Evolutionary conservation across 805 yeast genomes (phyloP), one percentile per base, ranked within the genome.

Genomic region (Martiniozyma abietophila): DNA sequence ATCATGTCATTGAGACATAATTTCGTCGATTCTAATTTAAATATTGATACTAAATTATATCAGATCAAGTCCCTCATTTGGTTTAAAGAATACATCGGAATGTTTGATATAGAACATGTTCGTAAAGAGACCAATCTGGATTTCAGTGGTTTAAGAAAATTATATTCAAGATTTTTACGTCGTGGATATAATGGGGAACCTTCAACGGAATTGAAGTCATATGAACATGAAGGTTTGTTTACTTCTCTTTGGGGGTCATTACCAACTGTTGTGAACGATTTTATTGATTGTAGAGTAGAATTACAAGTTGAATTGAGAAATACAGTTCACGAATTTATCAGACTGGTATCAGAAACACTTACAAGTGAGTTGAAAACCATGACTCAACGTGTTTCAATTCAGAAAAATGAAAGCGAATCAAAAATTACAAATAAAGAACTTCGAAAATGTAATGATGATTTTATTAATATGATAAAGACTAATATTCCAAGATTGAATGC

Each of bases 61-160:
- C 71, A 79, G 38, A 62, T 89, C 46, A 77, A 75, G 49, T 83
- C 88, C 49, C 61, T 88, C 36, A 62, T 85, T 27, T 59, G 80
- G 47, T 61, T 89, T 38, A 75, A 79, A 41, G 71, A 74, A 30
- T 89, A 81, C 43, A 64, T 88, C 22, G 59, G 59, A 29, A 74
- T 71, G 33, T 86, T 84, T 52, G 96, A 89, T 47, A 83, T 89
- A 35, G 89, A 81, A 43, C 74, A 69, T 43, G 71, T 76, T 1
- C 64, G 80, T 39, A 74, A 72, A 20, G 95, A 86, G 45, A 73
- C 80, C 2, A 73, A 74, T 30, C 59, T 88, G 27, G 96, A 88
- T 50, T 85, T 88, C 52, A 74, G 84, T 35, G 95, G 95, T 1
- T 62, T 86, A 24, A 60, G 48, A 35, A 70, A 64, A 35, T 49